Evolutionary conservation across 2,329 filamentous ascomycete genomes (phyloP), one percentile per base, ranked within the genome.

Genomic region (Pleoardoris graminearum): DNA sequence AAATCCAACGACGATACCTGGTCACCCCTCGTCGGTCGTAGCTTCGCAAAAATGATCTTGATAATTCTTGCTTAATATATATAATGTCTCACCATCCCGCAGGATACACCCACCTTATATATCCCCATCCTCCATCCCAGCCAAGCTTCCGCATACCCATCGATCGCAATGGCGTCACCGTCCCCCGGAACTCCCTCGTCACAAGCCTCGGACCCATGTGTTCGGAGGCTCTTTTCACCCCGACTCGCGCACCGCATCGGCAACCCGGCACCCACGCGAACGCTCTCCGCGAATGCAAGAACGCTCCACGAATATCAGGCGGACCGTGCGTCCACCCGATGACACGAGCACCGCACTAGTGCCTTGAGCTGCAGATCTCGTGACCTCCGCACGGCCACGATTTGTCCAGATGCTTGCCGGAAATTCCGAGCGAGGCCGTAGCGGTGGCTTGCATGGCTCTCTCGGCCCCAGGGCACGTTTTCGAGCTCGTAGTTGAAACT

Each of bases 381-480:
- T 47, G 44, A 47, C 33, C 33, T 4, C 11, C 19, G 25, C 25
- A 32, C 39, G 39, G 38, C 23, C 16, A 21, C 27, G 11, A 25
- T 27, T 39, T 25, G 35, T n/a, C 35, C 35, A 7, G 36, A 27
- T 29, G 6, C 14, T 5, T 41, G 22, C 44, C 44, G 44, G 30
- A 2, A 29, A 4, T 37, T 29, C 44, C 44, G 44, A 37, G 4
- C n/a, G n/a, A 8, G 16, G 44, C 22, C 21, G 12, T 29, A 21
- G 44, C 33, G 33, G 19, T 37, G 33, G 16, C 44, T 38, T 47
- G 44, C 44, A 33, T 47, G 44, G 44, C 44, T 47, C 29, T 23
- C 22, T 37, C 30, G 30, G 43, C 32, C 21, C 43, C 21, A 25
- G 30, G 43, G 19, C 30, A 21, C 14, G 29, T 16, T 23, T 25